These are phyloP conservation scores for Clavulina sp. DNA, from an alignment of 768 basidiomycete species.

Conservation along the genomic window DNA sequence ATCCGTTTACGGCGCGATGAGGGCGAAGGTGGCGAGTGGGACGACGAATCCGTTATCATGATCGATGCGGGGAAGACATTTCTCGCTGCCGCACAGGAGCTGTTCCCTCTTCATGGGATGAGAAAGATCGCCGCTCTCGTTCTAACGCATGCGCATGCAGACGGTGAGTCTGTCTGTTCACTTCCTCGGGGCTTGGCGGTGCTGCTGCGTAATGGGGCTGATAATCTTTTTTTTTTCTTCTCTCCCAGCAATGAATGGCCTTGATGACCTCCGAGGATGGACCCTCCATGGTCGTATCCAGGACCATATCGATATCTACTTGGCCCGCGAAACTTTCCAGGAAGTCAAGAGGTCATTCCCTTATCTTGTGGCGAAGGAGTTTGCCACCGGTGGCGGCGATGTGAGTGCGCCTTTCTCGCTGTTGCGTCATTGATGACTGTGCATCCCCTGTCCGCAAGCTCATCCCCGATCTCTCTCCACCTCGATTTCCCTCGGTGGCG, in stretches of 20 bases:
- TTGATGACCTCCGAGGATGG: conserved; percentile 82
- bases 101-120: conserved; percentile 53
- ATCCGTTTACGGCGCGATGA: conserved; percentile 24
- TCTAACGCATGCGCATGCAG: conserved; percentile 79
- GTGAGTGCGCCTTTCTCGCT: conserved; percentile 21
- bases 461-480: neutral
- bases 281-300: conserved; percentile 51
- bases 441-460: neutral
- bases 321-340: conserved; percentile 42
- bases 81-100: conserved; percentile 29
- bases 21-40: neutral
- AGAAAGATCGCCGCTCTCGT: conserved; percentile 57
- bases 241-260: conserved; percentile 57
- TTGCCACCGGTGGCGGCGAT: conserved; percentile 65
- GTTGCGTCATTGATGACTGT: neutral
- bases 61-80: conserved; percentile 82
- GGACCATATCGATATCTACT: conserved; percentile 54
- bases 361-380: conserved; percentile 59
- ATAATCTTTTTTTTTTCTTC: too few species aligned
- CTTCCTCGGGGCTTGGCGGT: neutral
- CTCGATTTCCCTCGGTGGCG: neutral
- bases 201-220: neutral
- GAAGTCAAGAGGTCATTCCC: conserved; percentile 61
- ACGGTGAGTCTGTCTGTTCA: conserved; percentile 27
- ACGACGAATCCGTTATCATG: conserved; percentile 24